Evolutionary conservation across 495 filamentous ascomycete genomes (phyloP), one percentile per base, ranked within the genome.

Genomic region (Hyaloscypha hepaticicola): DNA sequence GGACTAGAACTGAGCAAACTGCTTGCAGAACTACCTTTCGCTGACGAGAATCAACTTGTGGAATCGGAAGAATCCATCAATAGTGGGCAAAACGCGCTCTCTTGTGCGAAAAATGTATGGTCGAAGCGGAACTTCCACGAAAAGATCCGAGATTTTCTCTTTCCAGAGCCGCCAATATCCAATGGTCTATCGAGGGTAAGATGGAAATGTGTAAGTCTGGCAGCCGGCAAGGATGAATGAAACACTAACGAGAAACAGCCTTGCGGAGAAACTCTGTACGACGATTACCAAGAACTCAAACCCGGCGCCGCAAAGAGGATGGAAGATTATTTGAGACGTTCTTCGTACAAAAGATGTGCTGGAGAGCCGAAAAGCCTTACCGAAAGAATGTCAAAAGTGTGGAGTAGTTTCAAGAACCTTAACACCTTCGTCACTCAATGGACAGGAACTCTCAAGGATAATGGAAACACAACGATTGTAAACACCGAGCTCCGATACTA

Each of bases 161-260:
- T 58, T 8, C 28, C 55, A 58, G 55, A 58, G 29, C 55, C 55
- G 21, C 25, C 26, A 14, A 58, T 58, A 31, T 9, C 55, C 6
- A 27, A 31, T 9, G 55, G 55, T 22, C 31, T 58, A 5, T 29
- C 55, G 21, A 31, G 55, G 19, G 55, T 58, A 58, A 58, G 55
- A n/a, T 58, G 55, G 55, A 31, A 58, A 58, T 58, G 55, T 34
- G 55, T 58, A 58, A 34, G 55, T 33, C 26, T 58, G 27, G 16
- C 53, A 27, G 33, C 14, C 12, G 9, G 3, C 22, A 8, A 34
- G 19, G 6, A 58, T 34, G 3, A 34, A 33, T 21, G 21, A 5
- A 11, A 58, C 6, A 22, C 55, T 58, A 58, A 58, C 29, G 5
- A 12, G 5, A 31, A 16, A 34, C 21, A 58, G 55, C 25, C 55